Conservation (phyloP, 2,329 filamentous ascomycete species). For the Penicillium crustosum region DNA sequence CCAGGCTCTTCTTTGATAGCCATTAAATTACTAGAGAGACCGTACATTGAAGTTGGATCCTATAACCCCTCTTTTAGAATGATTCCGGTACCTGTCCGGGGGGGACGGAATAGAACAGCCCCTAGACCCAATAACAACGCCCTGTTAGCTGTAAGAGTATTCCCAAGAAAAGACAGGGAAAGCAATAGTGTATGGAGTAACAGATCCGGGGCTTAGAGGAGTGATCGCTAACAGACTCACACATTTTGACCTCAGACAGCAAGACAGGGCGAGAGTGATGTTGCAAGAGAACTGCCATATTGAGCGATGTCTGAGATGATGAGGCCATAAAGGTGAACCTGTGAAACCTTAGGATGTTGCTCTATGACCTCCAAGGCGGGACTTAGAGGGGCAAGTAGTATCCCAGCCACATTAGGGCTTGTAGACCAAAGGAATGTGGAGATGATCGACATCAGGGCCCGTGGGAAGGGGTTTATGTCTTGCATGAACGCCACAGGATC, state of each 20-base stretch:
- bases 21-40: not conserved
- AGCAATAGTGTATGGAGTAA: not conserved
- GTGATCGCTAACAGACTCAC: not conserved
- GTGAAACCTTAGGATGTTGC: slow-evolving; percentile 4
- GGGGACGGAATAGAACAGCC: not conserved
- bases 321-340: not conserved
- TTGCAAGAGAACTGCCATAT: not conserved
- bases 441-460: slow-evolving; percentile 18
- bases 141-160: not conserved
- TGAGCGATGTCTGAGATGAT: slow-evolving; percentile 4
- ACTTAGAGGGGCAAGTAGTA: slow-evolving; percentile 15
- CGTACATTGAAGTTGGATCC: not conserved
- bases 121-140: too few relatives aligned
- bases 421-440: slow-evolving; percentile 1
- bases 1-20: not conserved
- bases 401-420: slow-evolving; percentile 21
- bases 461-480: slow-evolving; percentile 20
- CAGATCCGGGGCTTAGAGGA: not conserved
- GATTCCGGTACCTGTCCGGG: too few relatives aligned
- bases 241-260: not conserved
- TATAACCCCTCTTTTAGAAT: not conserved
- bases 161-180: not conserved
- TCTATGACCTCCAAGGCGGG: slow-evolving; percentile 1
- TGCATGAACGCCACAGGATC: slow-evolving; percentile 14
- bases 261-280: not conserved